Conservation (phyloP, 768 basidiomycete species). For the Lyophyllum shimeji region DNA sequence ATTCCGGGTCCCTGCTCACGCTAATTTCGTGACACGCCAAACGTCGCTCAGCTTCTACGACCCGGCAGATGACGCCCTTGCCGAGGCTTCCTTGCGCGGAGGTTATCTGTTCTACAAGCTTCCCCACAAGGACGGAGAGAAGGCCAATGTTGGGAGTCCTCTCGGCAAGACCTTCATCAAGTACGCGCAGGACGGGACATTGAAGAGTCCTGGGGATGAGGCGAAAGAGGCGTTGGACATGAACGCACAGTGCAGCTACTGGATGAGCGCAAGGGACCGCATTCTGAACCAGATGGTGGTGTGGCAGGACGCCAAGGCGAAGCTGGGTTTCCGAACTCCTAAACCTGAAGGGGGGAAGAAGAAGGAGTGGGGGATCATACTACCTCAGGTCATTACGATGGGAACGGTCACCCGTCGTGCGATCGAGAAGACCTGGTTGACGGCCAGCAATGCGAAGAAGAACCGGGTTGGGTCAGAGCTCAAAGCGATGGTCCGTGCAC, state of each 20-base stretch:
- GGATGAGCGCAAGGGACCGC: constrained; percentile 93
- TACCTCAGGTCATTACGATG: constrained; percentile 98
- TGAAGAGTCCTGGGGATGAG: constrained; percentile 78
- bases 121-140: constrained; percentile 94
- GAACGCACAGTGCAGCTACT: constrained; percentile 95
- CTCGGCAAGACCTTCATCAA: constrained; percentile 88
- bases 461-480: constrained; percentile 98
- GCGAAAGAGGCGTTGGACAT: constrained; percentile 86
- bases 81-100: constrained; percentile 44
- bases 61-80: constrained; percentile 57
- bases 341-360: constrained; percentile 16
- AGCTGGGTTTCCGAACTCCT: constrained; percentile 49
- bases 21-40: constrained; percentile 45
- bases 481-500: constrained; percentile 96
- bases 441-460: constrained; percentile 96
- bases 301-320: constrained; percentile 58
- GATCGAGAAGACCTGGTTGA: constrained; percentile 98
- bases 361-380: constrained; percentile 83
- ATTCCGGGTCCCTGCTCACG: constrained; percentile 67
- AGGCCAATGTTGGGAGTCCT: constrained; percentile 93
- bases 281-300: constrained; percentile 92
- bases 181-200: constrained; percentile 81
- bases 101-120: constrained; percentile 83
- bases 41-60: constrained; percentile 59
- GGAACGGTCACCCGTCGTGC: constrained; percentile 97